Evolutionary conservation across 163 green algal species (phyloP), one percentile per base, ranked within the genome.

Genomic region (Scenedesmus sp.): DNA sequence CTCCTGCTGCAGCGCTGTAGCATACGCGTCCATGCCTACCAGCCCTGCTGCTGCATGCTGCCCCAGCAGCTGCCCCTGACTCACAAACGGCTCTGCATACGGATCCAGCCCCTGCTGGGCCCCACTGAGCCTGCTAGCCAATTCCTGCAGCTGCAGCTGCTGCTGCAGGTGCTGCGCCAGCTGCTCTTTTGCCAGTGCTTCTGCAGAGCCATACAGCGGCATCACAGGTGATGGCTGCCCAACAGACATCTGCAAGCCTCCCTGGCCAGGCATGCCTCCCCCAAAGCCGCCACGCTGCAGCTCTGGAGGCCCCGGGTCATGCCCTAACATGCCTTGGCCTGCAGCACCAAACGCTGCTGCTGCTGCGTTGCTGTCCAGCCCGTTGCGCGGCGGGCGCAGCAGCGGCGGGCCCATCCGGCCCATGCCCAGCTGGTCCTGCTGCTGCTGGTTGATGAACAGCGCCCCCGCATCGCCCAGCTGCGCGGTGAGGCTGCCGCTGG

Each of bases 91-190:
- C 73, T 91, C 87, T 23, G 87, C 87, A 60, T 86, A 91, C 26
- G 87, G 87, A 23, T 91, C 87, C n/a, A 91, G 18, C 15, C n/a
- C 52, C 16, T 52, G 16, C 2, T 7, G 56, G 62, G 55, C n/a
- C 0, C 20, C 87, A 34, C 1, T 10, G 10, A 89, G n/a, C 15
- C 84, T 20, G 46, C n/a, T 55, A 2, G n/a, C 15, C 54, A 66
- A 12, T 13, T 86, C 52, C 87, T 91, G 87, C 87, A 86, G 52
- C 87, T 76, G 66, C 26, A 77, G 87, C 73, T 85, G 87, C 87
- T 91, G 87, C 73, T 91, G 87, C 87, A 85, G 26, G 20, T 91
- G 87, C 87, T 85, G 70, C 26, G 87, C 73, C 20, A 91, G 73
- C 66, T 85, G 67, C 46, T 90, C 86, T 23, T 90, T 90, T 1